A percentile compares a stretch with the other conserved stretches of the same genome.
Evolutionary conservation across 345 rosid species (phyloP).

Genomic region (Gossypium turneri): DNA sequence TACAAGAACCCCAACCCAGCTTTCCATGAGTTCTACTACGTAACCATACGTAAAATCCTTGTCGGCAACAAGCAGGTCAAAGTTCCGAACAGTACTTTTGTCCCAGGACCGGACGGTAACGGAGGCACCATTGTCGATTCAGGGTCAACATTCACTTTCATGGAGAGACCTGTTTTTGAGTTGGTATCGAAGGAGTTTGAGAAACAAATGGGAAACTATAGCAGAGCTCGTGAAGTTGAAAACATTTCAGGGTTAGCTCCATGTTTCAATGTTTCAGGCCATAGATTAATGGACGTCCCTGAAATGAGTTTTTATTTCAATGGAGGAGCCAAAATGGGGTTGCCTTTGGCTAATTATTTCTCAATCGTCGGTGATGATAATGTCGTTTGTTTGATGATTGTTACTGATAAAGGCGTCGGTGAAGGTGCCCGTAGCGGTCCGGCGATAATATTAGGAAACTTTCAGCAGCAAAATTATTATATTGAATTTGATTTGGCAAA

Average conservation of each 20-base stretch:
- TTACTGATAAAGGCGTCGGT: constrained; percentile 29
- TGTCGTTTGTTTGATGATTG: constrained; percentile 47
- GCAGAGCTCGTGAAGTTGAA: constrained; percentile 37
- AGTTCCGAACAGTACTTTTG: constrained; percentile 52
- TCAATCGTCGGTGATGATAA: constrained; percentile 16
- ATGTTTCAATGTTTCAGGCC: neutral
- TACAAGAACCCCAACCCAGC: constrained; percentile 39
- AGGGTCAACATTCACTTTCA: constrained; percentile 30
- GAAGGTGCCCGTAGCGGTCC: constrained; percentile 44
- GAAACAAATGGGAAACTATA: constrained; percentile 35
- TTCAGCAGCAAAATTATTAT: constrained; percentile 5
- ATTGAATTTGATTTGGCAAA: constrained; percentile 2
- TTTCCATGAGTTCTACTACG: constrained; percentile 55
- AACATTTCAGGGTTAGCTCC: constrained; percentile 40
- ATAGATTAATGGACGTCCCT: neutral
- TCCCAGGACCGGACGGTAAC: constrained; percentile 39
- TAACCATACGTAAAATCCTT: constrained; percentile 49
- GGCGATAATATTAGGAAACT: constrained; percentile 41
- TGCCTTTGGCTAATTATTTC: constrained; percentile 2
- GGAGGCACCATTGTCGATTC: constrained; percentile 63
- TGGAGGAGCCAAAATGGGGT: neutral
- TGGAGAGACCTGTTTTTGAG: neutral
- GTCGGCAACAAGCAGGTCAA: constrained; percentile 55
- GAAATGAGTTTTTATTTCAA: neutral
- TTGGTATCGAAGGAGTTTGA: neutral